A percentile compares a stretch with the other conserved stretches of the same genome.
Evolutionary conservation across 2,329 filamentous ascomycete species (phyloP).

Genomic region (Fusarium proliferatum): DNA sequence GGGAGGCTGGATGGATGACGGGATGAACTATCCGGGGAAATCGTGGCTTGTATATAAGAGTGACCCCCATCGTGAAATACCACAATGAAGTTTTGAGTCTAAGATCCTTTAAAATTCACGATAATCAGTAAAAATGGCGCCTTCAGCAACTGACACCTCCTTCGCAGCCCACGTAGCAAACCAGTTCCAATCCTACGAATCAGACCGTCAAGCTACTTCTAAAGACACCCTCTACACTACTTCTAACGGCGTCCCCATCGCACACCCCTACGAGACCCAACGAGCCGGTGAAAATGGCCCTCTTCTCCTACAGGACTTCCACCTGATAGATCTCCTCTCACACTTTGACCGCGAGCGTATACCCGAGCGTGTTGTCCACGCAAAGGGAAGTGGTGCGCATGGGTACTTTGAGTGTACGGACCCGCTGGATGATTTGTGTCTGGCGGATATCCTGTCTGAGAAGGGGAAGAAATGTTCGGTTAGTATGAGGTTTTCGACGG

Average conservation of each 20-base stretch:
- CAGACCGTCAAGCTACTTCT: constrained; percentile 54
- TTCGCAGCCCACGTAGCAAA: constrained; percentile 52
- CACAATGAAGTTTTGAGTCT: neutral
- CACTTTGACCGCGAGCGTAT: constrained; percentile 73
- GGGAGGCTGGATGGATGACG: constrained; percentile 1
- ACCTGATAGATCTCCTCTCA: constrained; percentile 69
- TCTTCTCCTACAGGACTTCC: constrained; percentile 68
- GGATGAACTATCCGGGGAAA: neutral
- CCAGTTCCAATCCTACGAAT: constrained; percentile 53
- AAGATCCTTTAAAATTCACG: neutral
- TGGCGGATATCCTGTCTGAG: constrained; percentile 64
- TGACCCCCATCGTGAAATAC: neutral
- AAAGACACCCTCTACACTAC: constrained; percentile 63
- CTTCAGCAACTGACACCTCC: constrained; percentile 48
- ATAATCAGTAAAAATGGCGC: constrained; percentile 29
- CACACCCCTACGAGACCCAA: constrained; percentile 69
- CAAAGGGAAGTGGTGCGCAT: constrained; percentile 67
- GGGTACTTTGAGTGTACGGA: constrained; percentile 63
- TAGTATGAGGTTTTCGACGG: constrained; percentile 78
- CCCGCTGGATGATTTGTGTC: constrained; percentile 64
- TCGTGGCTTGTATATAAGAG: neutral
- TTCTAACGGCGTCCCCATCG: constrained; percentile 66
- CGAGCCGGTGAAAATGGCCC: constrained; percentile 67
- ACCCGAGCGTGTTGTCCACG: constrained; percentile 70
- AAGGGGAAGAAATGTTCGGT: constrained; percentile 76